Percentiles rank a stretch among this genome's conserved stretches.
These are phyloP conservation scores for Moesziomyces sp. DNA, from an alignment of 1,284 basidiomycete species.

Conservation along the genomic window DNA sequence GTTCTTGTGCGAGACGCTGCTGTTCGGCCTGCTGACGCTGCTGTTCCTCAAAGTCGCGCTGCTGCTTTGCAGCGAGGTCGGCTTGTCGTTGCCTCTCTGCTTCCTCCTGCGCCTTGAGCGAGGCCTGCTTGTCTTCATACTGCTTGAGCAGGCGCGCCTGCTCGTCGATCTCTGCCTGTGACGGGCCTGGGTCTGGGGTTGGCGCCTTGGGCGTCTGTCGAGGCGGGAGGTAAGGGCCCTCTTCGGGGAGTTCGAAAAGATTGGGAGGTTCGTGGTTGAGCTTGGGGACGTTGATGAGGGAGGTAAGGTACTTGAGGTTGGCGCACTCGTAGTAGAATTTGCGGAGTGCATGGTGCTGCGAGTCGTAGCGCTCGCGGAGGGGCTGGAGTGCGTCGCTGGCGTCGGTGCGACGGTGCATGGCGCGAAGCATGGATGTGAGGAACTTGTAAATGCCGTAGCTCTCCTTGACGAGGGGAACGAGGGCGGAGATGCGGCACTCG, in stretches of 20 bases:
- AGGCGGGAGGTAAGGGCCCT: conserved; percentile 56
- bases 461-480: conserved; percentile 67
- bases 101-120: conserved; percentile 81
- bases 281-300: conserved; percentile 67
- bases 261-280: conserved; percentile 67
- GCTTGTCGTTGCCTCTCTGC: conserved; percentile 82
- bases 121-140: conserved; percentile 93
- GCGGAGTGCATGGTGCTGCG: conserved; percentile 65
- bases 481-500: conserved; percentile 67
- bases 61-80: conserved; percentile 82
- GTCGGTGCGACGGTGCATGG: conserved; percentile 67
- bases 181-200: conserved; percentile 55
- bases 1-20: conserved; percentile 88
- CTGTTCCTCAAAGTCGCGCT: conserved; percentile 88
- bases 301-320: conserved; percentile 66
- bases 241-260: conserved; percentile 65
- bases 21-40: conserved; percentile 88
- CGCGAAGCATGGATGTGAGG: conserved; percentile 67
- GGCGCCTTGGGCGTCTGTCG: conserved; percentile 54
- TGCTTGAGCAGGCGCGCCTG: conserved; percentile 95
- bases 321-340: conserved; percentile 68
- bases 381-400: conserved; percentile 66
- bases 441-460: conserved; percentile 68
- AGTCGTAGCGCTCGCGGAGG: conserved; percentile 63
- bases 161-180: conserved; percentile 79